Percentiles rank a stretch among this genome's conserved stretches.
phyloP scores from a whole-genome alignment of 305 asterid species.

The Ilex paraguariensis region DNA sequence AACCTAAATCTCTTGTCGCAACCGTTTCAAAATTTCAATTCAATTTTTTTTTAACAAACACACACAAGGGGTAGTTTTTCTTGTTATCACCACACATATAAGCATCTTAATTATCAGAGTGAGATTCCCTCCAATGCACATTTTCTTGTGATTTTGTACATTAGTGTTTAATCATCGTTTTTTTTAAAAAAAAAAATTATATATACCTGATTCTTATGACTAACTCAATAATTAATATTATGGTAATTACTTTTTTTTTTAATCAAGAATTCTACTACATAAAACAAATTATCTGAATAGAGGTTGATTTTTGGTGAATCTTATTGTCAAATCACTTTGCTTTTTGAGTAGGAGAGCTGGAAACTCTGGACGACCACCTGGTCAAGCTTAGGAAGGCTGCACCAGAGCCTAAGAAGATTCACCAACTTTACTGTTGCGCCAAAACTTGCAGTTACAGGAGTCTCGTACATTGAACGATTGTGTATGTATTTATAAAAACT shows the following conservation, averaged over 20 bases:
- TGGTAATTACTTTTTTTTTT: not conserved
- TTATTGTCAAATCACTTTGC: slow-evolving; percentile 2
- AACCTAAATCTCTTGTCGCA: no score
- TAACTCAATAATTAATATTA: no score
- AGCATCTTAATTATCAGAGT: no score
- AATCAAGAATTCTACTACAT: not conserved
- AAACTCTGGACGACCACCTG: slow-evolving; percentile 61
- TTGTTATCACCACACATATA: not conserved
- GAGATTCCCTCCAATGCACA: slow-evolving; percentile 3
- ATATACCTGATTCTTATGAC: no score
- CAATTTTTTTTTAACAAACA: no score
- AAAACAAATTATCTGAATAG: not conserved
- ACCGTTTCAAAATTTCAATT: no score
- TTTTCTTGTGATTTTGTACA: not conserved
- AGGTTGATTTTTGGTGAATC: no score
- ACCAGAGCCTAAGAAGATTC: not conserved
- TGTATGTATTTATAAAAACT: no score
- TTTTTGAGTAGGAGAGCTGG: slow-evolving; percentile 54
- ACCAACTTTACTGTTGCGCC: not conserved
- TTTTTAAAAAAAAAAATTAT: no score
- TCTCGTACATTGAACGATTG: no score
- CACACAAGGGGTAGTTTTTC: slow-evolving; percentile 3
- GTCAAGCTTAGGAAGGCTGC: slow-evolving; percentile 31
- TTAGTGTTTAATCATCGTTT: no score
- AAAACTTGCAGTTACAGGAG: no score